Evolutionary conservation across 352 stramenopile genomes (phyloP).

Genomic region (Phytophthora gonapodyides): DNA sequence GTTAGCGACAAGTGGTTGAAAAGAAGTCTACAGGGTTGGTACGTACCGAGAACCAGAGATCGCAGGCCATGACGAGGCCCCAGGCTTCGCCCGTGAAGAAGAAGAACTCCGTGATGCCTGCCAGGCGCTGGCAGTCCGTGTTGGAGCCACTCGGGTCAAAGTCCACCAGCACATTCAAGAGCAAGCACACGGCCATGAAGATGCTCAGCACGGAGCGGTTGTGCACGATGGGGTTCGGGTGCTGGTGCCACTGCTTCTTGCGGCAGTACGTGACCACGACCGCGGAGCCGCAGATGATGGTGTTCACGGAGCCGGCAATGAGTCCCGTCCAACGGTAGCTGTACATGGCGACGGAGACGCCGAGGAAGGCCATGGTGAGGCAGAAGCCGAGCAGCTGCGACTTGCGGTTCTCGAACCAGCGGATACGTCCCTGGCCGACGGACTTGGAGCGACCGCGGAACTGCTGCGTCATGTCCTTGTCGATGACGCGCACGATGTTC

Average conservation of each 20-base stretch:
- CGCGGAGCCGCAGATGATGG: conserved; percentile 85
- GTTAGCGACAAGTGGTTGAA: background rate
- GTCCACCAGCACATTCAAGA: conserved; percentile 84
- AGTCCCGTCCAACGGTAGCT: conserved; percentile 88
- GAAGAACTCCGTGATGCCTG: conserved; percentile 89
- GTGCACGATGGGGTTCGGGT: conserved; percentile 90
- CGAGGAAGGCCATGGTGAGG: conserved; percentile 86
- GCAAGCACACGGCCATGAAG: conserved; percentile 82
- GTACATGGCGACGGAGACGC: conserved; percentile 87
- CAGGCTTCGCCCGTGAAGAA: conserved; percentile 89
- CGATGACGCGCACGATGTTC: conserved; percentile 89
- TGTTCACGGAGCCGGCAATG: conserved; percentile 88
- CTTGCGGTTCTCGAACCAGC: conserved; percentile 91
- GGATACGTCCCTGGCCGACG: conserved; percentile 70
- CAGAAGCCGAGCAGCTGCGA: conserved; percentile 86
- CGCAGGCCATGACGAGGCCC: conserved; percentile 88
- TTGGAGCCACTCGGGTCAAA: conserved; percentile 67
- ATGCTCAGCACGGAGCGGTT: conserved; percentile 84
- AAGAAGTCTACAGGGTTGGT: conserved; percentile 4
- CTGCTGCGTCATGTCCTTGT: conserved; percentile 90
- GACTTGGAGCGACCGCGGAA: conserved; percentile 82
- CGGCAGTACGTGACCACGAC: conserved; percentile 88
- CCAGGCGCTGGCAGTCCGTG: conserved; percentile 68
- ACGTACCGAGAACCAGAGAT: conserved; percentile 84
- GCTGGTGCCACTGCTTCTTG: conserved; percentile 90